Evolutionary conservation across 2,329 filamentous ascomycete genomes (phyloP).

Genomic region (Penicillium sp.): DNA sequence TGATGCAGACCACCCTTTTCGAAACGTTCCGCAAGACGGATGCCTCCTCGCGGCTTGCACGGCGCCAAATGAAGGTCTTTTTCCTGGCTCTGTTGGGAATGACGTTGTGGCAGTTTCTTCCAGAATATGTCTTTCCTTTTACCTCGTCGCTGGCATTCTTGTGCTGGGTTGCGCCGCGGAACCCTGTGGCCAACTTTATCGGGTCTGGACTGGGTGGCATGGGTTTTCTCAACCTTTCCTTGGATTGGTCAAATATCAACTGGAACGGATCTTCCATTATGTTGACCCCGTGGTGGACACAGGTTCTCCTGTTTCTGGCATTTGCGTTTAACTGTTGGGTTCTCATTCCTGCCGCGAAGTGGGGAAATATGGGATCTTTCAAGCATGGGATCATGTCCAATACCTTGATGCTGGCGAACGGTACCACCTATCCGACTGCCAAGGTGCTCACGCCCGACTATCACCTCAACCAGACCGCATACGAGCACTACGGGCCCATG

Average conservation of each 20-base stretch:
- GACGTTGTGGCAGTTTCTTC: constrained; percentile 65
- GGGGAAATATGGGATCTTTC: constrained; percentile 58
- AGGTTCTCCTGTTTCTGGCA: constrained; percentile 60
- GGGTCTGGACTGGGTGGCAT: constrained; percentile 65
- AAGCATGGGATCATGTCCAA: constrained; percentile 63
- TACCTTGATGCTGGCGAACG: constrained; percentile 55
- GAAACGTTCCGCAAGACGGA: constrained; percentile 57
- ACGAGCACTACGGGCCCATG: constrained; percentile 55
- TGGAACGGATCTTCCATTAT: constrained; percentile 54
- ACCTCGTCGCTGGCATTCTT: constrained; percentile 63
- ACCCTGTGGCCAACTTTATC: constrained; percentile 62
- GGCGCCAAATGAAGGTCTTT: constrained; percentile 61
- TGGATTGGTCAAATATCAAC: constrained; percentile 66
- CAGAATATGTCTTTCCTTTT: constrained; percentile 64
- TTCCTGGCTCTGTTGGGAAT: constrained; percentile 58
- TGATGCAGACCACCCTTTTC: constrained; percentile 62
- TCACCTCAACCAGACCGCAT: constrained; percentile 55
- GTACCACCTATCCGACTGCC: constrained; percentile 51
- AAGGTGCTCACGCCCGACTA: constrained; percentile 49
- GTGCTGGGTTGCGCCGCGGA: constrained; percentile 65
- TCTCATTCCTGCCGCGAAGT: constrained; percentile 62
- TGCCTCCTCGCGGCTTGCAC: constrained; percentile 53
- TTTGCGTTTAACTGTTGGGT: constrained; percentile 63
- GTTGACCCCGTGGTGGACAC: constrained; percentile 63
- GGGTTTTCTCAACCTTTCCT: constrained; percentile 62